A percentile compares a stretch with the other conserved stretches of the same genome.
Conservation (phyloP, 2,329 filamentous ascomycete species). For the Amphichorda felina region DNA sequence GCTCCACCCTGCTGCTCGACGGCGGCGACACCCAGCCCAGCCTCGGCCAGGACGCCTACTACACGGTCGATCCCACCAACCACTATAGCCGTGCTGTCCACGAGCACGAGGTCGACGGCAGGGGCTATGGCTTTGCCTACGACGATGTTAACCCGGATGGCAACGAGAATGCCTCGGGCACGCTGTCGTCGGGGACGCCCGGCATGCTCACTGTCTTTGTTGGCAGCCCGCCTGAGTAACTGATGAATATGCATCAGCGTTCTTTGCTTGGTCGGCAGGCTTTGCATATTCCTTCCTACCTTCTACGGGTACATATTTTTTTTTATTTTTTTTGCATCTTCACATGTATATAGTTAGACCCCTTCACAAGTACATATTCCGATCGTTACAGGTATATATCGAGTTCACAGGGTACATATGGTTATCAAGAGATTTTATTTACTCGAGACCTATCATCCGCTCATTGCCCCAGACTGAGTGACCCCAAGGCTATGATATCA, state of each 20-base stretch:
- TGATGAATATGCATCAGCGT: neutral
- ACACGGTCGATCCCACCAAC: slow-evolving; percentile 28
- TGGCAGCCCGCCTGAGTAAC: slow-evolving; percentile 8
- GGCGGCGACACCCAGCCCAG: slow-evolving; percentile 35
- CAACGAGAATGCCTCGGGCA: slow-evolving; percentile 35
- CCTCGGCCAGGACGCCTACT: slow-evolving; percentile 24
- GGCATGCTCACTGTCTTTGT: slow-evolving; percentile 16
- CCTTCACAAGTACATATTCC: too few species aligned
- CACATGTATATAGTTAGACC: too few species aligned
- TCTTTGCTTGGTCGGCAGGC: too few species aligned
- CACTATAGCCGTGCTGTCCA: slow-evolving; percentile 53
- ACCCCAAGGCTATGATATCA: too few species aligned
- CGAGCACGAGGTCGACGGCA: slow-evolving; percentile 42
- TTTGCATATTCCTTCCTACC: too few species aligned
- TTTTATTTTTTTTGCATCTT: too few species aligned
- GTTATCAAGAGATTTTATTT: too few species aligned
- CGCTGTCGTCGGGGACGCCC: slow-evolving; percentile 13
- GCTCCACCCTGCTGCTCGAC: slow-evolving; percentile 30
- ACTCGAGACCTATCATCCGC: too few species aligned
- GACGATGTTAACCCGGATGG: slow-evolving; percentile 55
- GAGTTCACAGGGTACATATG: too few species aligned
- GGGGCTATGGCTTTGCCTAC: slow-evolving; percentile 56
- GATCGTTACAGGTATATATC: too few species aligned
- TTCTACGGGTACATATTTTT: too few species aligned
- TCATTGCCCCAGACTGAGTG: too few species aligned